phyloP scores from a whole-genome alignment of 2,329 filamentous ascomycete species.

The Alternaria gansuensis region DNA sequence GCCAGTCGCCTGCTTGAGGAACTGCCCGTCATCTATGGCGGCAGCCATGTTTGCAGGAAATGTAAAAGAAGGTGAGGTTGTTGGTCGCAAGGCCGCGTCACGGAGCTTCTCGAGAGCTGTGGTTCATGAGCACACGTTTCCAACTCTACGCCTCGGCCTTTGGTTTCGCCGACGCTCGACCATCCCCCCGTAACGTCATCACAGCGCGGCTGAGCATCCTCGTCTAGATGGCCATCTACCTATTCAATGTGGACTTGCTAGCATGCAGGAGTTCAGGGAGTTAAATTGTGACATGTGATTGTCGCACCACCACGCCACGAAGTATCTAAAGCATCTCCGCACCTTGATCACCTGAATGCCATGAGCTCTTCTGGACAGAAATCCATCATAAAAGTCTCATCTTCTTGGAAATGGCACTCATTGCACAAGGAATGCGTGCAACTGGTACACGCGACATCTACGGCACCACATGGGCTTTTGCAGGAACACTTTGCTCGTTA shows the following conservation, averaged over 20 bases:
- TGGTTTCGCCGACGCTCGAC: slow-evolving; percentile 31
- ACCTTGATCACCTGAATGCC: background rate
- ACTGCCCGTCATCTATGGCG: slow-evolving; percentile 52
- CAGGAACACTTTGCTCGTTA: slow-evolving; percentile 21
- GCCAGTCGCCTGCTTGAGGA: slow-evolving; percentile 80
- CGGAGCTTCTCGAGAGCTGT: slow-evolving; percentile 43
- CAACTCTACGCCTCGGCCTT: slow-evolving; percentile 35
- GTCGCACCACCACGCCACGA: background rate
- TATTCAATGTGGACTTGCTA: background rate
- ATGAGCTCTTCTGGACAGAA: background rate
- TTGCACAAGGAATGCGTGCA: slow-evolving; percentile 20
- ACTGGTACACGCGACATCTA: slow-evolving; percentile 14
- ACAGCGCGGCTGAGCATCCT: background rate
- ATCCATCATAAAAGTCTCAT: slow-evolving; percentile 1
- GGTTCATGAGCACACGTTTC: slow-evolving; percentile 41
- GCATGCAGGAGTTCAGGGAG: background rate
- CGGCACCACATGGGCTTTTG: background rate
- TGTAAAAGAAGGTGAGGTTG: slow-evolving; percentile 35
- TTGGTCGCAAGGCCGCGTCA: slow-evolving; percentile 48
- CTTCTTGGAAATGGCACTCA: slow-evolving; percentile 5
- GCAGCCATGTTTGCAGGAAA: slow-evolving; percentile 50
- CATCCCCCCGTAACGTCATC: slow-evolving; percentile 16
- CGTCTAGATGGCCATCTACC: background rate
- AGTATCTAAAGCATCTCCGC: background rate
- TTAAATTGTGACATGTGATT: too few species aligned